phyloP scores from a whole-genome alignment of 345 rosid species.

The Moricandia moricandioides region DNA sequence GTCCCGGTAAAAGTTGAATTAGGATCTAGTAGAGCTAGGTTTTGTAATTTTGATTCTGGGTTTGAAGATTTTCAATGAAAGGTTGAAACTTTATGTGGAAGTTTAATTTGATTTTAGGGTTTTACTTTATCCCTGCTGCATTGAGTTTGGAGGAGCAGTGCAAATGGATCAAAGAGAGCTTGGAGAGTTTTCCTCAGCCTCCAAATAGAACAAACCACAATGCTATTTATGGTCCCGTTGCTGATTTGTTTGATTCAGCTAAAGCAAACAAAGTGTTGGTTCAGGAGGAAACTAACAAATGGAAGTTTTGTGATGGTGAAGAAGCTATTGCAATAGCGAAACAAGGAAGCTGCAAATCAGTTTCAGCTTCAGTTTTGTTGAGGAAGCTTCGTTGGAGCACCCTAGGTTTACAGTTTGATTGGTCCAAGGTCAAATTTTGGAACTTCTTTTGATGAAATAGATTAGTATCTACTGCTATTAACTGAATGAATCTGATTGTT shows the following conservation, averaged over 20 bases:
- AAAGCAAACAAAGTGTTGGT: conserved; percentile 51
- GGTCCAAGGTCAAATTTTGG: conserved; percentile 64
- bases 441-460: conserved; percentile 2
- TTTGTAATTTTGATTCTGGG: neutral
- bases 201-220: conserved; percentile 91
- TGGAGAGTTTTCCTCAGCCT: conserved; percentile 71
- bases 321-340: conserved; percentile 24
- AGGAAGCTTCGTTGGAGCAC: conserved; percentile 94
- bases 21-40: neutral
- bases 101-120: conserved; percentile 47
- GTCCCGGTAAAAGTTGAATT: conserved; percentile 50
- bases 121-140: conserved; percentile 75
- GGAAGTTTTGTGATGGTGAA: conserved; percentile 59
- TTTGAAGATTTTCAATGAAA: neutral
- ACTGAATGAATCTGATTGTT: conserved; percentile 14
- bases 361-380: conserved; percentile 50
- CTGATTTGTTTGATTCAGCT: conserved; percentile 60
- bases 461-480: neutral
- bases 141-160: conserved; percentile 77
- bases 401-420: conserved; percentile 87
- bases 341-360: conserved; percentile 43
- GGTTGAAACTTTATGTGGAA: conserved; percentile 11
- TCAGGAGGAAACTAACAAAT: conserved; percentile 46
- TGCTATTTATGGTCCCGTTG: conserved; percentile 72
- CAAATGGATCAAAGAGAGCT: conserved; percentile 79